Conservation (phyloP, 176 grass and related monocot genomes). For the Sorghum bicolor region DNA sequence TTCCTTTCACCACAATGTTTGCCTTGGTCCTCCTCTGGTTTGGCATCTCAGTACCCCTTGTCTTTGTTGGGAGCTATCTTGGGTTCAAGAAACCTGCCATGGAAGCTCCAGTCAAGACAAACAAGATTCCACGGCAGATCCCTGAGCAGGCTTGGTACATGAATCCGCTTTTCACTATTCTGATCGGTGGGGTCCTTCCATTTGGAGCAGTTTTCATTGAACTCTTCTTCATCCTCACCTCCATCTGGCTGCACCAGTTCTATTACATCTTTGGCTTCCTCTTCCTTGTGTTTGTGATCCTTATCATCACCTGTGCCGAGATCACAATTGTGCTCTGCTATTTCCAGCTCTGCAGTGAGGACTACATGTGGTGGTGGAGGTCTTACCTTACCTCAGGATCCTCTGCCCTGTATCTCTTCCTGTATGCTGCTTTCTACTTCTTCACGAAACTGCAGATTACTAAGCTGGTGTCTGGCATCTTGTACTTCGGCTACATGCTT, state of each 20-base stretch:
- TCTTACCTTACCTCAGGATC: constrained; percentile 69
- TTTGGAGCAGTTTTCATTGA: constrained; percentile 75
- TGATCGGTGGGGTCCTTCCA: constrained; percentile 60
- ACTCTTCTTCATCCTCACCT: constrained; percentile 73
- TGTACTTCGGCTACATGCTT: constrained; percentile 72
- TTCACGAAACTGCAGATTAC: constrained; percentile 68
- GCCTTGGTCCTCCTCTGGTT: constrained; percentile 71
- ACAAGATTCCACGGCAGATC: constrained; percentile 66
- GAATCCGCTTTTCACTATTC: constrained; percentile 58
- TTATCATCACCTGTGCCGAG: constrained; percentile 58
- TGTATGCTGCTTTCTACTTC: constrained; percentile 62
- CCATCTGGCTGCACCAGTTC: constrained; percentile 73
- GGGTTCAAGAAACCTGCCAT: constrained; percentile 67
- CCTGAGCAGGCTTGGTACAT: constrained; percentile 77
- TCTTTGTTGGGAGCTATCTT: constrained; percentile 69
- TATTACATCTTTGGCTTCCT: constrained; percentile 78
- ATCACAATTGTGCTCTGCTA: constrained; percentile 69
- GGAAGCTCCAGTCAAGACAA: constrained; percentile 62
- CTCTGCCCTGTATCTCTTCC: constrained; percentile 51
- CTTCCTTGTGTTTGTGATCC: constrained; percentile 67
- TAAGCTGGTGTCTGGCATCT: constrained; percentile 61
- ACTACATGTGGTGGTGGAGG: constrained; percentile 77
- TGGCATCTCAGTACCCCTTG: constrained; percentile 65
- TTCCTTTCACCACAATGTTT: constrained; percentile 76
- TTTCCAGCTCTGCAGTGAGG: constrained; percentile 73